phyloP scores from a whole-genome alignment of 1,139 yeast species.

The Yamadazyma sp. region DNA sequence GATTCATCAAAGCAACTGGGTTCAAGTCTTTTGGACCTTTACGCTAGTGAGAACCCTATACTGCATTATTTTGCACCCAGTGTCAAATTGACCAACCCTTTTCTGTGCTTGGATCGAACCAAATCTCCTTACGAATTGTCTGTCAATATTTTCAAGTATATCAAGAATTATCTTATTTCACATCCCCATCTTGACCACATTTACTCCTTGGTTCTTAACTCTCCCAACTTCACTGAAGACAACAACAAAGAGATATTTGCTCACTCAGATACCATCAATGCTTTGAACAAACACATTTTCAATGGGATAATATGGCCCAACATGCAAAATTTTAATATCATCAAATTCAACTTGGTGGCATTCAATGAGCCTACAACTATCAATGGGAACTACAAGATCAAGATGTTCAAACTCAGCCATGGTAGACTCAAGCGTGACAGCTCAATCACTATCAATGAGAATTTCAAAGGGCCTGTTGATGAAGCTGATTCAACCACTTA shows the following conservation, averaged over 20 bases:
- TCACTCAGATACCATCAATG: constrained; percentile 48
- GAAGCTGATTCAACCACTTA: constrained; percentile 19
- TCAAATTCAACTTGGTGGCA: constrained; percentile 21
- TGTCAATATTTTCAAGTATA: constrained; percentile 32
- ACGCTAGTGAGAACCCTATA: constrained; percentile 24
- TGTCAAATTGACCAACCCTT: constrained; percentile 26
- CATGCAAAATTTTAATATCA: constrained; percentile 40
- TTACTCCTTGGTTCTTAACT: constrained; percentile 65
- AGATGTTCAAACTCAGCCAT: constrained; percentile 41
- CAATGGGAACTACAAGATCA: constrained; percentile 23
- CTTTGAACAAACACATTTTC: constrained; percentile 58
- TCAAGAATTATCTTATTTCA: constrained; percentile 57
- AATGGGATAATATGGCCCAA: constrained; percentile 85
- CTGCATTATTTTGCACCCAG: constrained; percentile 16
- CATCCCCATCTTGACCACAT: constrained; percentile 89
- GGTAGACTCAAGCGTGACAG: constrained; percentile 25
- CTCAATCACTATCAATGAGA: constrained; percentile 15
- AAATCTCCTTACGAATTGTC: constrained; percentile 22
- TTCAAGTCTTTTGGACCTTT: constrained; percentile 19
- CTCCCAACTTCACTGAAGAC: constrained; percentile 50
- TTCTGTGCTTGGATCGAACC: constrained; percentile 17
- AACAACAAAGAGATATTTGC: constrained; percentile 52
- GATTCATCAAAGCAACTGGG: constrained; percentile 8
- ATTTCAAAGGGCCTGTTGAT: constrained; percentile 10
- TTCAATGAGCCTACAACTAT: constrained; percentile 18